Base-by-base conservation (phyloP, 176 grass and related monocot genomes). In the Chrysopogon serrulatus region DNA sequence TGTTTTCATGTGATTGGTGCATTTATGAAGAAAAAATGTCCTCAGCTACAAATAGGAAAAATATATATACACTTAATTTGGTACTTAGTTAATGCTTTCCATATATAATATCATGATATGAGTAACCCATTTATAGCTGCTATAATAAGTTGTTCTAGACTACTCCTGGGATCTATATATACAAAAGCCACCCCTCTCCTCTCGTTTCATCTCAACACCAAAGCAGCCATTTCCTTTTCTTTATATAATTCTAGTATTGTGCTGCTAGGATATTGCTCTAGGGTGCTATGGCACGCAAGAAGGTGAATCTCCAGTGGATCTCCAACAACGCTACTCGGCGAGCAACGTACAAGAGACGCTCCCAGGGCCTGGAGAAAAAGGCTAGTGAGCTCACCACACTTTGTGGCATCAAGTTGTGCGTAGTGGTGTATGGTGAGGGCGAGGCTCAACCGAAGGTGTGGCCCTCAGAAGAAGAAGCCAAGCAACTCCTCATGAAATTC, bases 291-390 rank as follows among this genome's bases (percentile, higher is more conserved):
- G 60, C 74, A 18, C 61, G 81, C 23, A 83, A 73, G 61, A 91
- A 85, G 68, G 74, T 88, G 17, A 63, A 68, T 3, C 65, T 94
- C 2, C 34, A 71, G 10, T 75, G 65, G 67, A 88, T 94, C 14
- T 3, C 67, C 16, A 86, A 91, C 33, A 54, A 77, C 8, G 16
- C 60, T 0, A 76, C 40, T 0, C 41, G 92, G 1, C 44, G 18
- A 0, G 36, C 74, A 1, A 86, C 82, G 0, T 84, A 86, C 28
- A 83, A 80, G 78, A 91, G 80, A 51, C 54, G 74, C 2, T 24
- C 47, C 10, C 18, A 35, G 3, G 30, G 79, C 6, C 31, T 94
- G 14, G 65, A 73, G 79, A 94, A 94, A 44, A 94, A 91, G 80
- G 74, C 54, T 0, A 34, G 53, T 24, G 78, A 94, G 41, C 54